Percentiles rank a stretch among this genome's conserved stretches.
Evolutionary conservation across 2,329 filamentous ascomycete species (phyloP).

Genomic region (Fusarium secorum): DNA sequence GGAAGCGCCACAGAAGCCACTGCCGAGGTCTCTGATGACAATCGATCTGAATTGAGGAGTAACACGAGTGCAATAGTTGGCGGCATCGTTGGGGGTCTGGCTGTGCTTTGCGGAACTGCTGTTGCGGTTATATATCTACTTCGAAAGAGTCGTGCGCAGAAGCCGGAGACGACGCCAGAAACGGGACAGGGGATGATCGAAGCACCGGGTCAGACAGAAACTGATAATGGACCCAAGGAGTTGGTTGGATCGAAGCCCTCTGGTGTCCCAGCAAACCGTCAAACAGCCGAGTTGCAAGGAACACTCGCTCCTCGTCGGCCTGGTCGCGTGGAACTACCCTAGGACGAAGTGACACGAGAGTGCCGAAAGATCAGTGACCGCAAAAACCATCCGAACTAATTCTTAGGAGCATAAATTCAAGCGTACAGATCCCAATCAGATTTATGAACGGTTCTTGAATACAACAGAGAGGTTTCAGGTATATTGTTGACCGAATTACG

Average conservation of each 20-base stretch:
- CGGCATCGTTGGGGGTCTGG: slow-evolving; percentile 47
- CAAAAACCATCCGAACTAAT: background rate
- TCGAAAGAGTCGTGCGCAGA: background rate
- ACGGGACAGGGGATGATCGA: background rate
- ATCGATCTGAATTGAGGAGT: background rate
- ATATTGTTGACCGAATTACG: background rate
- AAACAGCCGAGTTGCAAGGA: background rate
- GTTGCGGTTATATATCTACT: background rate
- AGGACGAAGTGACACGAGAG: background rate
- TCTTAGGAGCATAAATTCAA: background rate
- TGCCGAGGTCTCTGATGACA: background rate
- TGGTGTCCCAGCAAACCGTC: background rate
- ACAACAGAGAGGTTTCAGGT: background rate
- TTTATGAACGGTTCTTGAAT: background rate
- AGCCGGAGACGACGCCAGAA: background rate
- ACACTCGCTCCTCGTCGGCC: background rate
- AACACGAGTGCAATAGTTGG: slow-evolving; percentile 47
- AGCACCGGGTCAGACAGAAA: background rate
- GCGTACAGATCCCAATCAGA: rapidly evolving
- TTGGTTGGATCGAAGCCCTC: background rate
- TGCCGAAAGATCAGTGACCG: rapidly evolving
- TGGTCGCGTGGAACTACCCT: background rate
- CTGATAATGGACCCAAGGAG: background rate
- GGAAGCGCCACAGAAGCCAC: slow-evolving; percentile 6
- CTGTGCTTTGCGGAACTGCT: slow-evolving; percentile 35